These are phyloP conservation scores for Claviceps arundinis DNA, from an alignment of 2,329 filamentous ascomycete species.

Conservation along the genomic window DNA sequence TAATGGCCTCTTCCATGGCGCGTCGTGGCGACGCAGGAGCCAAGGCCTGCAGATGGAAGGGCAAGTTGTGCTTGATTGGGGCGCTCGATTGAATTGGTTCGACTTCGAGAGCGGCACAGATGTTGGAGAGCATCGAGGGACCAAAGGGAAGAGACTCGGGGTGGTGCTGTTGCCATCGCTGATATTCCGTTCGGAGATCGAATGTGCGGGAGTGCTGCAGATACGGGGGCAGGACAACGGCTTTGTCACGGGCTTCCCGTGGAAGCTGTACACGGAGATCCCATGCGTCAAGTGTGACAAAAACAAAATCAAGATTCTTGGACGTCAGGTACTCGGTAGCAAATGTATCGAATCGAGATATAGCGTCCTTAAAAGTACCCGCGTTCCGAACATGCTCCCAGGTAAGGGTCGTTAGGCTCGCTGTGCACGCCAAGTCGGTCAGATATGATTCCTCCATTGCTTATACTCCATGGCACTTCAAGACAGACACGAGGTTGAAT, in stretches of 20 bases:
- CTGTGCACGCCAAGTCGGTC: slow-evolving; percentile 31
- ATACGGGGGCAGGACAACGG: slow-evolving; percentile 89
- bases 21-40: slow-evolving; percentile 89
- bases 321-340: slow-evolving; percentile 80
- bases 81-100: slow-evolving; percentile 95
- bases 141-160: slow-evolving; percentile 95
- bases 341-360: slow-evolving; percentile 89
- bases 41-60: slow-evolving; percentile 92
- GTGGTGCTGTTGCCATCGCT: slow-evolving; percentile 96
- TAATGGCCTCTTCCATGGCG: slow-evolving; percentile 95
- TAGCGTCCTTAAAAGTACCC: slow-evolving; percentile 91
- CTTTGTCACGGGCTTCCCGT: slow-evolving; percentile 94
- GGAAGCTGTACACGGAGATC: slow-evolving; percentile 95
- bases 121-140: slow-evolving; percentile 89
- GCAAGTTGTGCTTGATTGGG: slow-evolving; percentile 96
- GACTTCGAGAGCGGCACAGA: slow-evolving; percentile 94
- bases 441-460: background rate
- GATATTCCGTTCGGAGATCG: slow-evolving; percentile 92
- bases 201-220: slow-evolving; percentile 96
- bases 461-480: background rate
- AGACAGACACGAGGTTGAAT: background rate
- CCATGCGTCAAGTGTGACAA: slow-evolving; percentile 97
- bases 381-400: slow-evolving; percentile 99
- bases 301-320: slow-evolving; percentile 92
- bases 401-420: slow-evolving; percentile 90